These are phyloP conservation scores for Daedaleopsis sinensis DNA, from an alignment of 768 basidiomycete genomes.

Conservation along the genomic window DNA sequence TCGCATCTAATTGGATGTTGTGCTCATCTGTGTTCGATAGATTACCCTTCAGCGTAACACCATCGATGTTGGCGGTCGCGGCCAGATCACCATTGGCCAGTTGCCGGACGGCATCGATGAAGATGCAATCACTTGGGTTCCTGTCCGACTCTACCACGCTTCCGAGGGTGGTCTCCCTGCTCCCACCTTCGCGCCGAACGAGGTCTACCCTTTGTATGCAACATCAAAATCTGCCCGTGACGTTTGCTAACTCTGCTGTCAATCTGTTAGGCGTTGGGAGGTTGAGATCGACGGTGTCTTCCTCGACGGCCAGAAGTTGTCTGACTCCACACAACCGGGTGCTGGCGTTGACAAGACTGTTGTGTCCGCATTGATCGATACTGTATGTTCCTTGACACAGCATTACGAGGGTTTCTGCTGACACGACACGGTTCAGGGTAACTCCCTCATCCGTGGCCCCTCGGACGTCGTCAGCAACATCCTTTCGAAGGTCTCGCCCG, in stretches of 20 bases:
- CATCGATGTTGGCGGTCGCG: conserved; percentile 69
- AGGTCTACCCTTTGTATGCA: conserved; percentile 48
- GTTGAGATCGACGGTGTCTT: conserved; percentile 71
- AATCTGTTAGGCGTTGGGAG: conserved; percentile 54
- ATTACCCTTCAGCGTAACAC: conserved; percentile 72
- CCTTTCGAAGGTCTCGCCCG: conserved; percentile 40
- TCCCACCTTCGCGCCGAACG: conserved; percentile 59
- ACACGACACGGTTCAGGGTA: conserved; percentile 51
- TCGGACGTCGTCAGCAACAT: conserved; percentile 61
- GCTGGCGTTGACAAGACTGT: conserved; percentile 40
- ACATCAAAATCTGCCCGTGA: neutral
- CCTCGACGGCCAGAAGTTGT: conserved; percentile 64
- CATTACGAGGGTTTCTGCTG: neutral
- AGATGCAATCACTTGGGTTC: conserved; percentile 66
- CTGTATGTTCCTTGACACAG: conserved; percentile 45
- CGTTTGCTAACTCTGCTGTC: neutral
- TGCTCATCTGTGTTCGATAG: conserved; percentile 3
- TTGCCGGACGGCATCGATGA: conserved; percentile 55
- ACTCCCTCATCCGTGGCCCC: conserved; percentile 77
- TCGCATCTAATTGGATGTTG: too few relatives aligned
- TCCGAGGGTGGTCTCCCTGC: conserved; percentile 56
- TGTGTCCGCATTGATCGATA: conserved; percentile 72
- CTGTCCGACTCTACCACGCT: conserved; percentile 57
- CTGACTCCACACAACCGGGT: conserved; percentile 53
- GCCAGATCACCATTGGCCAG: conserved; percentile 67